These are phyloP conservation scores for Hypoxylon trugodes DNA, from an alignment of 495 filamentous ascomycete genomes.

Conservation along the genomic window DNA sequence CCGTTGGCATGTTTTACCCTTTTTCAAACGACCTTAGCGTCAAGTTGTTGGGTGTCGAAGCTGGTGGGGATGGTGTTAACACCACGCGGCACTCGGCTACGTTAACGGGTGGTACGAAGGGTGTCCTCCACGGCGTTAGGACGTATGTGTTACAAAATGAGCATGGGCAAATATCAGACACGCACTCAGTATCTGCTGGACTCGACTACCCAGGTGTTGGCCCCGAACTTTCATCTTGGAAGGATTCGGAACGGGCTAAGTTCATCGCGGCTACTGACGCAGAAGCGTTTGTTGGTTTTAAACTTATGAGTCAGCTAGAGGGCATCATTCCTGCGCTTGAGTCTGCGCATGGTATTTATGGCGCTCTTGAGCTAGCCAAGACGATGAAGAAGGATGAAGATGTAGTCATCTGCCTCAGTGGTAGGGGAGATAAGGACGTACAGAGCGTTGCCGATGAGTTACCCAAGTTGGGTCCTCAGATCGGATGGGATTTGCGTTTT, in stretches of 20 bases:
- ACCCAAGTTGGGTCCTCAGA: conserved; percentile 85
- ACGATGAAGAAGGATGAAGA: conserved; percentile 87
- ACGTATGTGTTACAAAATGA: conserved; percentile 94
- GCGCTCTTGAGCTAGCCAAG: conserved; percentile 89
- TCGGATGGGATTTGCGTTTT: conserved; percentile 95
- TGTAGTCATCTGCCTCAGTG: conserved; percentile 92
- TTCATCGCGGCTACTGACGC: conserved; percentile 94
- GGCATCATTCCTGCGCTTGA: conserved; percentile 97
- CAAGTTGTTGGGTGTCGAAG: conserved; percentile 91
- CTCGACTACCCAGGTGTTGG: conserved; percentile 98
- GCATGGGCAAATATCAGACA: conserved; percentile 91
- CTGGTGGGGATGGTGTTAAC: conserved; percentile 93
- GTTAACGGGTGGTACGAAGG: conserved; percentile 84
- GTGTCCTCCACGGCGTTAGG: conserved; percentile 93
- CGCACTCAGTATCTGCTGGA: conserved; percentile 96
- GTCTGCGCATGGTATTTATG: conserved; percentile 90
- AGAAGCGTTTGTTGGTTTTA: conserved; percentile 90
- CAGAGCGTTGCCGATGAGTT: conserved; percentile 97
- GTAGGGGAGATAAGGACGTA: conserved; percentile 96
- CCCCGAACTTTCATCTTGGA: conserved; percentile 91
- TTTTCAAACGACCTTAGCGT: conserved; percentile 87
- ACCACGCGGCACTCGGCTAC: conserved; percentile 90
- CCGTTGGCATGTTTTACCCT: conserved; percentile 95
- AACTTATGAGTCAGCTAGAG: conserved; percentile 81
- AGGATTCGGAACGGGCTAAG: conserved; percentile 82